These are phyloP conservation scores for Candida ovalis DNA, from an alignment of 805 yeast species.

Conservation along the genomic window DNA sequence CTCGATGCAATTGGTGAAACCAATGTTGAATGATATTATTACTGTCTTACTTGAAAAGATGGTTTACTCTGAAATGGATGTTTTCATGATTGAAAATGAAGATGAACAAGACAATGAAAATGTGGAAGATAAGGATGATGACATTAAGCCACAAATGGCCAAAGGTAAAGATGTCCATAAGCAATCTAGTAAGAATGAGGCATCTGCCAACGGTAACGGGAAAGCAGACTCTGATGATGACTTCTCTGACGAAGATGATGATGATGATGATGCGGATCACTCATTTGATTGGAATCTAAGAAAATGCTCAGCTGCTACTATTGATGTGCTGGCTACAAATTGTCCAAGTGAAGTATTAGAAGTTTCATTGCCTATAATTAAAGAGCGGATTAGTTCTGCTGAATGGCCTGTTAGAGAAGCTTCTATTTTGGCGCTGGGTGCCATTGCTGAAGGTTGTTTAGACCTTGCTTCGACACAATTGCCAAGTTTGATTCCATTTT, in stretches of 20 bases:
- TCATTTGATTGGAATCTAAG: slow-evolving; percentile 84
- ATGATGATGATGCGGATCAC: slow-evolving; percentile 64
- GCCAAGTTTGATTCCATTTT: slow-evolving; percentile 78
- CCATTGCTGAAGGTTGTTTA: slow-evolving; percentile 85
- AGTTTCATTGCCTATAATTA: slow-evolving; percentile 69
- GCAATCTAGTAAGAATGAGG: slow-evolving; percentile 18
- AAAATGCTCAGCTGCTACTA: slow-evolving; percentile 91
- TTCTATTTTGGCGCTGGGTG: slow-evolving; percentile 91
- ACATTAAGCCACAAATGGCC: slow-evolving; percentile 78
- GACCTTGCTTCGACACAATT: slow-evolving; percentile 66
- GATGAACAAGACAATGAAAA: slow-evolving; percentile 75
- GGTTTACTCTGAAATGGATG: slow-evolving; percentile 85
- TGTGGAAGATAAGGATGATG: slow-evolving; percentile 81
- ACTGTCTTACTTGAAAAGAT: slow-evolving; percentile 76
- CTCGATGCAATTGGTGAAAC: slow-evolving; percentile 52
- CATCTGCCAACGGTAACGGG: slow-evolving; percentile 10
- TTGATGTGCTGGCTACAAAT: slow-evolving; percentile 72
- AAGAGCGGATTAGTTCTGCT: slow-evolving; percentile 60
- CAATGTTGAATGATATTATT: slow-evolving; percentile 58
- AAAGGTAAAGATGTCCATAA: slow-evolving; percentile 50
- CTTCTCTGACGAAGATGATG: slow-evolving; percentile 63
- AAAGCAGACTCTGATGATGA: slow-evolving; percentile 36
- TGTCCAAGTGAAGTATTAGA: slow-evolving; percentile 65
- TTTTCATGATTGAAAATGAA: slow-evolving; percentile 55
- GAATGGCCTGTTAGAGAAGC: slow-evolving; percentile 94